Evolutionary conservation across 169 alveolate species (phyloP), one percentile per base, ranked within the genome.

Genomic region (Babesia sp.): DNA sequence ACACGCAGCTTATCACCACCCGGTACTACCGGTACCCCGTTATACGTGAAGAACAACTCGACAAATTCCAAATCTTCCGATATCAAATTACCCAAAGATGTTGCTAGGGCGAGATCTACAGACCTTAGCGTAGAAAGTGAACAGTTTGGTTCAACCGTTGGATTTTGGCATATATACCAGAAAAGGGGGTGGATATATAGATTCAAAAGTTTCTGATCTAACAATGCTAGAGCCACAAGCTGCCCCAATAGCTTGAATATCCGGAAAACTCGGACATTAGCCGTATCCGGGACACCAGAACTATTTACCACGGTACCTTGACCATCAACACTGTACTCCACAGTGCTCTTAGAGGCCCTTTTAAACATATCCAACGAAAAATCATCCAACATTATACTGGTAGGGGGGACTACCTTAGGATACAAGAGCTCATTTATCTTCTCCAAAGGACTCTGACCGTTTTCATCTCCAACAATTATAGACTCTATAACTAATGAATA

Each of bases 161-260:
- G 90, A 57, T 59, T 44, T 74, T 75, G 79, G 61, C 90, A 83
- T 58, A 79, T 20, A 37, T 71, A 63, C 93, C 93, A 87, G 63
- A 87, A 87, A 22, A 87, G 73, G 5, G 93, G 93, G 55, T 83
- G 86, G 34, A 87, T 31, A 44, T 57, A 61, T 11, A 87, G 42
- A 61, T 72, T 55, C 39, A 87, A 68, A 33, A 75, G 70, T 53
- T 80, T 78, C 29, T 74, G 76, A 60, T 87, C 93, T 36, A 87
- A 51, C 53, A 87, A 37, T 16, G 86, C 76, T 57, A 69, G 68
- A 20, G 91, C 93, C 68, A 88, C 71, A 36, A 87, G 44, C 56
- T 87, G 90, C 11, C 93, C 93, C 44, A 87, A 56, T 51, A 87
- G 70, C 75, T 78, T 72, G 78, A 83, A 87, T 29, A 60, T 50